phyloP scores from a whole-genome alignment of 306 rosid genomes.

The Quercus alba region DNA sequence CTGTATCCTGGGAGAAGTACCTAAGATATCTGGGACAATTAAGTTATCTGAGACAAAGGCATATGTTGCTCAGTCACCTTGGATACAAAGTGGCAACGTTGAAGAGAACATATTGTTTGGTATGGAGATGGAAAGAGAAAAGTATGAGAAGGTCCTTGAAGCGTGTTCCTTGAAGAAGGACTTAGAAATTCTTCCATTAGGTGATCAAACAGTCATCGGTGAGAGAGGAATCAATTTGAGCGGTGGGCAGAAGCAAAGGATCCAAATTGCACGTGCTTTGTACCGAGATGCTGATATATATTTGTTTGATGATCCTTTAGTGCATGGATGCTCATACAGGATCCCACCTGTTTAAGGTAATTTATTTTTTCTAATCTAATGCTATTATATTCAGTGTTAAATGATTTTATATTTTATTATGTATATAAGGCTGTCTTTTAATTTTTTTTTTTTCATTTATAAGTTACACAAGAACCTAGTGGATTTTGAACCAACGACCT shows the following conservation, averaged over 20 bases:
- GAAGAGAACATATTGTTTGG: slow-evolving; percentile 79
- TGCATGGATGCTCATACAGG: slow-evolving; percentile 96
- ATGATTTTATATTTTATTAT: background rate
- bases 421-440: background rate
- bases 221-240: slow-evolving; percentile 91
- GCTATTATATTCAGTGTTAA: background rate
- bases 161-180: slow-evolving; percentile 75
- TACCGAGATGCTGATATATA: slow-evolving; percentile 84
- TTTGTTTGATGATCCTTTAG: slow-evolving; percentile 89
- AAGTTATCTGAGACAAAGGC: slow-evolving; percentile 82
- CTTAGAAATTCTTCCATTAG: slow-evolving; percentile 65
- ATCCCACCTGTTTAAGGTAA: slow-evolving; percentile 77
- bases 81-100: slow-evolving; percentile 88
- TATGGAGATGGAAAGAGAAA: slow-evolving; percentile 64
- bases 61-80: slow-evolving; percentile 82
- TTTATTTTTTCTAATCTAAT: background rate
- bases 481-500: too few relatives aligned
- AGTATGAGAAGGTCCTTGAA: slow-evolving; percentile 66
- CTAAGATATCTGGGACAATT: slow-evolving; percentile 61
- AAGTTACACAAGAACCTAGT: too few relatives aligned
- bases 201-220: slow-evolving; percentile 83
- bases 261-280: slow-evolving; percentile 79
- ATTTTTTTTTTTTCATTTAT: too few relatives aligned
- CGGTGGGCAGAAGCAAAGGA: slow-evolving; percentile 87
- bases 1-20: slow-evolving; percentile 77